A percentile compares a stretch with the other conserved stretches of the same genome.
These are phyloP conservation scores for Erythrophleum fordii DNA, from an alignment of 306 rosid genomes.

Conservation along the genomic window DNA sequence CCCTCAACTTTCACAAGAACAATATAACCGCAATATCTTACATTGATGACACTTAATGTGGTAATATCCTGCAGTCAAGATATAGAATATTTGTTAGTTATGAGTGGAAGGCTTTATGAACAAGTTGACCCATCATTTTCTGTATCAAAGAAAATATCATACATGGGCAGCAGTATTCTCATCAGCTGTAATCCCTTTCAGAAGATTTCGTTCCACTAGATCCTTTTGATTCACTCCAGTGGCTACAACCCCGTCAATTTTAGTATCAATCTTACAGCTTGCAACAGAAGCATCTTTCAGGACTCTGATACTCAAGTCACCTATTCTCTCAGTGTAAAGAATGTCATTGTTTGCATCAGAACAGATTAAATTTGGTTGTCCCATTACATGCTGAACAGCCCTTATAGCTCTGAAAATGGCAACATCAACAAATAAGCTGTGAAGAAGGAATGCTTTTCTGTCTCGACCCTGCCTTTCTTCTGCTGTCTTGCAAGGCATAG, in stretches of 20 bases:
- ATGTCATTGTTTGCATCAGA: conserved; percentile 49
- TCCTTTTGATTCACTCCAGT: conserved; percentile 63
- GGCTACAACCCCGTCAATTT: conserved; percentile 88
- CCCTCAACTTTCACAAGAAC: conserved; percentile 77
- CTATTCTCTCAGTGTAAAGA: conserved; percentile 62
- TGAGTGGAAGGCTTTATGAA: conserved; percentile 4
- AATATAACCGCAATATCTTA: conserved; percentile 84
- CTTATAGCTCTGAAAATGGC: conserved; percentile 82
- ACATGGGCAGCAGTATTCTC: conserved; percentile 98
- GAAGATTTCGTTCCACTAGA: conserved; percentile 76
- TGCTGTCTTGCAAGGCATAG: conserved; percentile 90
- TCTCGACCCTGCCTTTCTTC: conserved; percentile 97
- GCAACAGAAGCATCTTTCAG: conserved; percentile 81
- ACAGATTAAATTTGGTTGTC: conserved; percentile 42
- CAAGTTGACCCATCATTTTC: conserved; percentile 33
- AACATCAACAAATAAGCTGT: conserved; percentile 89
- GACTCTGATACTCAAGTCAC: conserved; percentile 79
- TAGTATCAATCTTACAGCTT: conserved; percentile 83
- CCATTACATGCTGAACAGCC: conserved; percentile 66
- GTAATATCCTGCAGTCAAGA: conserved; percentile 73
- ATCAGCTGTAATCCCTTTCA: conserved; percentile 97
- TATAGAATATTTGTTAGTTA: conserved; percentile 32
- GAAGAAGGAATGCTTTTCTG: conserved; percentile 93
- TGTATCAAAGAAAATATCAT: conserved; percentile 49
- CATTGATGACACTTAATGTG: conserved; percentile 82